These are phyloP conservation scores for Apophysomyces sp. DNA, from an alignment of 371 early-diverging fungal species.

Conservation along the genomic window DNA sequence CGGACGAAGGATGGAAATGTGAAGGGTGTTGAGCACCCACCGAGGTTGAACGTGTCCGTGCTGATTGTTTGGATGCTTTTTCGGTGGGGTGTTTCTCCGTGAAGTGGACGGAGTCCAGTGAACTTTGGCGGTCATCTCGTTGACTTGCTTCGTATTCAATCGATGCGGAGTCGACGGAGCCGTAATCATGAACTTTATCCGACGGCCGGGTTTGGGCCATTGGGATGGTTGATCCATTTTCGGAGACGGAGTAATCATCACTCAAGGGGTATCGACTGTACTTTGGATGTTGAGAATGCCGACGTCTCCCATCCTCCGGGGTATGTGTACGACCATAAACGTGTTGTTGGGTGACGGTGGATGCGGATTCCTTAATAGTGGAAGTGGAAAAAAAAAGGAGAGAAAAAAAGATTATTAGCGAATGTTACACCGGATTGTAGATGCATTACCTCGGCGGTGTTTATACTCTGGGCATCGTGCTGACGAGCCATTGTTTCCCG, in stretches of 20 bases:
- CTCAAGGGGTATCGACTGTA: not conserved
- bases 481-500: constrained; percentile 28
- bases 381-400: not conserved
- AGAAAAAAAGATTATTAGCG: not conserved
- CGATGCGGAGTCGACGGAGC: constrained; percentile 2
- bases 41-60: not conserved
- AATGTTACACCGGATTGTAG: not conserved
- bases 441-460: constrained; percentile 4
- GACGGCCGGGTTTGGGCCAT: not conserved
- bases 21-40: not conserved
- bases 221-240: not conserved
- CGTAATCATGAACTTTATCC: constrained; percentile 1
- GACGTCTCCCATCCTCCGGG: constrained; percentile 1
- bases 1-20: constrained; percentile 1
- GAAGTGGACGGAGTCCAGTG: not conserved
- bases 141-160: not conserved
- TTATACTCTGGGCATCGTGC: not conserved
- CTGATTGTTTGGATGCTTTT: not conserved
- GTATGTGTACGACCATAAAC: not conserved
- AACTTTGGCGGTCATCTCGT: not conserved
- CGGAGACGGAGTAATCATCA: not conserved
- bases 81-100: not conserved
- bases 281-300: not conserved
- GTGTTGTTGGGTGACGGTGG: constrained; percentile 8
- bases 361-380: constrained; percentile 6